These are phyloP conservation scores for Purpureocillium lavendulum DNA, from an alignment of 2,329 filamentous ascomycete genomes.

Conservation along the genomic window DNA sequence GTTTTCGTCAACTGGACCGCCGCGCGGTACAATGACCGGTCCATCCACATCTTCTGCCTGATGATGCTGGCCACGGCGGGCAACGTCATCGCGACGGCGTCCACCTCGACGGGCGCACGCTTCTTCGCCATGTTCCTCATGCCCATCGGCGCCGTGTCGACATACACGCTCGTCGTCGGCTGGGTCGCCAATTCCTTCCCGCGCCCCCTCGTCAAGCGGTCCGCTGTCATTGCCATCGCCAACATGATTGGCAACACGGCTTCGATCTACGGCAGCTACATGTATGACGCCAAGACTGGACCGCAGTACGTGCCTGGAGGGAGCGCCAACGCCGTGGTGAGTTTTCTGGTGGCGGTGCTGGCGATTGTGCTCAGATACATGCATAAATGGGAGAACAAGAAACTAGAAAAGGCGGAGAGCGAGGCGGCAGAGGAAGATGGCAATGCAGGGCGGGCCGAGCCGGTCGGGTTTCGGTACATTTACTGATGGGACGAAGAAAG, in stretches of 20 bases:
- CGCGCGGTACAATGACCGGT: slow-evolving; percentile 41
- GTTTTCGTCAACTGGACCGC: slow-evolving; percentile 47
- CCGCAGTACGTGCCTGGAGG: slow-evolving; percentile 44
- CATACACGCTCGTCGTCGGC: slow-evolving; percentile 53
- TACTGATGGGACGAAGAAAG: no score
- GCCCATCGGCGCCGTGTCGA: slow-evolving; percentile 43
- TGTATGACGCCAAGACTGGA: slow-evolving; percentile 33
- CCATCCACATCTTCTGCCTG: slow-evolving; percentile 44
- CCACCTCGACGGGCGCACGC: slow-evolving; percentile 38
- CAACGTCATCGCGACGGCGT: slow-evolving; percentile 46
- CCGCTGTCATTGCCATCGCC: slow-evolving; percentile 56
- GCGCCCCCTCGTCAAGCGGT: slow-evolving; percentile 59
- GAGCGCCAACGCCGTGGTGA: slow-evolving; percentile 52
- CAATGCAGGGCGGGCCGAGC: slow-evolving; percentile 10
- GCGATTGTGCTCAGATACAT: slow-evolving; percentile 44
- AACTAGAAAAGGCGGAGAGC: slow-evolving; percentile 39
- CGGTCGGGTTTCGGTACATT: slow-evolving; percentile 20
- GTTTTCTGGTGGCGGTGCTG: slow-evolving; percentile 48
- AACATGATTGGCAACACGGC: slow-evolving; percentile 57
- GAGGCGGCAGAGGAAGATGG: slow-evolving; percentile 12
- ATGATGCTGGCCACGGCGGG: slow-evolving; percentile 44
- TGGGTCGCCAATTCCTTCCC: slow-evolving; percentile 64
- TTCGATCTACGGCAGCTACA: slow-evolving; percentile 38
- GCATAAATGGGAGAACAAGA: slow-evolving; percentile 51
- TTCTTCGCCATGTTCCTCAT: slow-evolving; percentile 58